Conservation (phyloP, 1,139 yeast species). For the Geotrichum aggregatum region DNA sequence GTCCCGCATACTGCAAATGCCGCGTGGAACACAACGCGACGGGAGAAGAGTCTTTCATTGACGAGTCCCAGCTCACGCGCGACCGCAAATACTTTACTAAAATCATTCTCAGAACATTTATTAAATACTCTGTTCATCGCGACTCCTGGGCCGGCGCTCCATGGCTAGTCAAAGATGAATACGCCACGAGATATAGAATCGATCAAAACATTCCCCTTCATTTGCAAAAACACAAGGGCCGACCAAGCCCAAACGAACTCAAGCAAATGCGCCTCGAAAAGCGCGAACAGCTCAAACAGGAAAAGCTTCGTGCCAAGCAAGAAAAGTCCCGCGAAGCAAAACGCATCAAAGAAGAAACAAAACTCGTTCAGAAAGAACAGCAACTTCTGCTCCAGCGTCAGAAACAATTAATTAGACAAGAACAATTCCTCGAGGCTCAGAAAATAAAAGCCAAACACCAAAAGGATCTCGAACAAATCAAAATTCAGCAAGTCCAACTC, state of each 20-base stretch:
- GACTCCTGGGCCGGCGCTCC: slow-evolving; percentile 90
- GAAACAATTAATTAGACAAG: slow-evolving; percentile 13
- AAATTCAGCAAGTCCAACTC: slow-evolving; percentile 46
- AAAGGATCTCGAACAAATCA: slow-evolving; percentile 39
- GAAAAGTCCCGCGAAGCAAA: slow-evolving; percentile 20
- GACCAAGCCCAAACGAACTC: slow-evolving; percentile 21
- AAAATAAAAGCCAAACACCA: slow-evolving; percentile 13
- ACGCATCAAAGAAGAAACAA: slow-evolving; percentile 20
- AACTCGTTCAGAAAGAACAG: slow-evolving; percentile 15
- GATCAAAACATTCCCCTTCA: slow-evolving; percentile 38
- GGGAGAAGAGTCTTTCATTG: slow-evolving; percentile 54
- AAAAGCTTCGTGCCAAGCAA: slow-evolving; percentile 18
- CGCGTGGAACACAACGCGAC: slow-evolving; percentile 58
- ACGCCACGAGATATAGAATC: slow-evolving; percentile 41
- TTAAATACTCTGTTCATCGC: slow-evolving; percentile 77
- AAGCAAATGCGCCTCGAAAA: slow-evolving; percentile 19
- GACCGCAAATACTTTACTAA: slow-evolving; percentile 87
- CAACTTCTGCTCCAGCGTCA: slow-evolving; percentile 16
- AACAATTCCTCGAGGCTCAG: slow-evolving; percentile 15
- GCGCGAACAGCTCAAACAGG: slow-evolving; percentile 18
- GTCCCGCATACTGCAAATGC: slow-evolving; percentile 66
- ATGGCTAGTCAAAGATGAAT: slow-evolving; percentile 87
- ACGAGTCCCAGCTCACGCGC: slow-evolving; percentile 67
- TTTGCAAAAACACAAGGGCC: slow-evolving; percentile 26
- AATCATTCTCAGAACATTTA: slow-evolving; percentile 81